A percentile compares a stretch with the other conserved stretches of the same genome.
Evolutionary conservation across 2,329 filamentous ascomycete genomes (phyloP).

Genomic region (Xenoacremonium recifei): DNA sequence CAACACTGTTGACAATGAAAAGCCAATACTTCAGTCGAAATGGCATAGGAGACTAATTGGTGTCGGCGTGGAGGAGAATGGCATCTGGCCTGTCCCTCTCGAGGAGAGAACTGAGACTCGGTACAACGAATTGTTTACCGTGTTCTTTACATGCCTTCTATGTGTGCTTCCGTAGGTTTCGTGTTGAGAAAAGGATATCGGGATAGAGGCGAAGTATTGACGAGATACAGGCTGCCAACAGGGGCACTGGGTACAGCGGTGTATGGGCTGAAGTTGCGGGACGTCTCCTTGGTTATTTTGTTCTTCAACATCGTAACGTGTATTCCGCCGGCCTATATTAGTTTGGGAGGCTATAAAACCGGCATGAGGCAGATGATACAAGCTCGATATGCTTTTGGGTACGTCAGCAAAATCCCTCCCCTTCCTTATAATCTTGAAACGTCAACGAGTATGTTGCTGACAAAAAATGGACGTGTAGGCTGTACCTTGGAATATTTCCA

Average conservation of each 20-base stretch:
- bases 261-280: conserved; percentile 54
- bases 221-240: conserved; percentile 47
- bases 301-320: conserved; percentile 57
- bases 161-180: conserved; percentile 55
- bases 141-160: conserved; percentile 58
- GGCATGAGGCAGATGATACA: conserved; percentile 60
- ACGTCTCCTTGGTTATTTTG: conserved; percentile 55
- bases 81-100: conserved; percentile 54
- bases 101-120: conserved; percentile 52
- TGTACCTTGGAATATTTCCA: conserved; percentile 50
- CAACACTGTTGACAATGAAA: conserved; percentile 26
- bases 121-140: conserved; percentile 56
- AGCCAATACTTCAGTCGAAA: conserved; percentile 26
- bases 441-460: no score
- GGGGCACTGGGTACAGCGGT: conserved; percentile 56
- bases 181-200: conserved; percentile 5
- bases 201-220: conserved; percentile 1
- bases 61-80: conserved; percentile 51
- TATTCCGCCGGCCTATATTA: conserved; percentile 54
- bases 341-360: conserved; percentile 53
- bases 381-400: conserved; percentile 60
- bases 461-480: conserved; percentile 21
- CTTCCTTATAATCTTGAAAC: no score
- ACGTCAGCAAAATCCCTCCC: no score
- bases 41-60: conserved; percentile 45